phyloP scores from a whole-genome alignment of 257 asterid genomes.

The Asclepias syriaca region DNA sequence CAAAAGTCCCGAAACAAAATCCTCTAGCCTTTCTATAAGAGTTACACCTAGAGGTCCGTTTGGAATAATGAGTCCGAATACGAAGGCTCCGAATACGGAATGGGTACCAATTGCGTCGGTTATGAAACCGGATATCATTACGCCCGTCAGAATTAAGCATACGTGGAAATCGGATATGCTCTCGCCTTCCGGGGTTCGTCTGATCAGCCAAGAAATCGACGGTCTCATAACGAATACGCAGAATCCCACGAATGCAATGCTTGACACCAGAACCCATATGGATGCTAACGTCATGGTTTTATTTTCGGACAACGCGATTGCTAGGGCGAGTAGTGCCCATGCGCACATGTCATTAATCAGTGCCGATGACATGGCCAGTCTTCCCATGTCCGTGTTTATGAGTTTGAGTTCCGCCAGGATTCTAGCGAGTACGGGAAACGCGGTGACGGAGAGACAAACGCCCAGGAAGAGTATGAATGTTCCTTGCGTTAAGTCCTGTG shows the following conservation, averaged over 20 bases:
- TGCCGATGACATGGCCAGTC: constrained; percentile 83
- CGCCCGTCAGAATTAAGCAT: constrained; percentile 79
- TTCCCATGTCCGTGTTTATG: constrained; percentile 77
- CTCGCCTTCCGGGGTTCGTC: constrained; percentile 73
- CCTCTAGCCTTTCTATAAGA: constrained; percentile 76
- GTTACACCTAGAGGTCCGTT: constrained; percentile 82
- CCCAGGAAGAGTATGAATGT: constrained; percentile 92
- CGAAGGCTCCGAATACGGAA: constrained; percentile 94
- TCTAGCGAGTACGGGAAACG: constrained; percentile 90
- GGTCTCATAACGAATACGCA: constrained; percentile 61
- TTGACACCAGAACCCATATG: constrained; percentile 72
- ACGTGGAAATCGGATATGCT: constrained; percentile 59
- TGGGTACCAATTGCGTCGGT: constrained; percentile 95
- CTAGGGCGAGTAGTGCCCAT: constrained; percentile 71
- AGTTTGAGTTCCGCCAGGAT: constrained; percentile 88
- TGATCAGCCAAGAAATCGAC: constrained; percentile 38
- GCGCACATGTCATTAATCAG: constrained; percentile 92
- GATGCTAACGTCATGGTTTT: constrained; percentile 54
- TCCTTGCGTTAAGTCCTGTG: constrained; percentile 46
- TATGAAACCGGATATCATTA: constrained; percentile 77
- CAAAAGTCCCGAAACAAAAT: constrained; percentile 78
- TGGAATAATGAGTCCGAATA: constrained; percentile 76
- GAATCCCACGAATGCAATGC: constrained; percentile 43
- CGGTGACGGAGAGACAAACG: constrained; percentile 76
- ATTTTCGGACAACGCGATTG: constrained; percentile 83